Conservation (phyloP, 371 early-diverging fungal species). For the Synchytrium microbalum region DNA sequence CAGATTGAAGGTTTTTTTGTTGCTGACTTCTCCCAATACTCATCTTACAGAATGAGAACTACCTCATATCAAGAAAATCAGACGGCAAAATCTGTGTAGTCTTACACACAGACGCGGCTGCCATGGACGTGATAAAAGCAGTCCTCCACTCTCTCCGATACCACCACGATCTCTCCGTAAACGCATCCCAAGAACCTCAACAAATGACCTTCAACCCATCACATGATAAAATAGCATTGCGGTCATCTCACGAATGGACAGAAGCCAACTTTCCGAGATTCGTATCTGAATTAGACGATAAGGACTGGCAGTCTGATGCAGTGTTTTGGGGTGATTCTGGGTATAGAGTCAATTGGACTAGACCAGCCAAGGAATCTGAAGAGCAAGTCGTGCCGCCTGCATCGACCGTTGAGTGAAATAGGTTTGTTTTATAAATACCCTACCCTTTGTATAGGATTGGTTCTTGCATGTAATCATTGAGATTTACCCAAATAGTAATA, state of each 20-base stretch:
- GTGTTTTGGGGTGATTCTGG: conserved; percentile 51
- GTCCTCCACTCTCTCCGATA: conserved; percentile 45
- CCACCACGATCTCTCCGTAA: conserved; percentile 5
- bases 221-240: not conserved
- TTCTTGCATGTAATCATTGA: too few species aligned
- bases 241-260: conserved; percentile 37
- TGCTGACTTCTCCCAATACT: not conserved
- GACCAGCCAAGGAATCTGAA: too few species aligned
- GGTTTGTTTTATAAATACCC: too few species aligned
- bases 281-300: conserved; percentile 40
- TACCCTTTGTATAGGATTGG: too few species aligned
- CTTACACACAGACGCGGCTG: conserved; percentile 44
- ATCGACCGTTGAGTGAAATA: too few species aligned
- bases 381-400: too few species aligned
- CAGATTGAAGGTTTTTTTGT: not conserved
- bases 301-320: conserved; percentile 52
- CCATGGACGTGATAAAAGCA: conserved; percentile 47
- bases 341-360: conserved; percentile 18
- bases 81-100: conserved; percentile 20
- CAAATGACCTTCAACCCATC: not conserved
- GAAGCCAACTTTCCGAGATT: conserved; percentile 37
- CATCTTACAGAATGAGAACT: conserved; percentile 21
- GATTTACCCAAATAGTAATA: too few species aligned
- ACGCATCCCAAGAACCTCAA: not conserved
- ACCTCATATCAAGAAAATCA: conserved; percentile 17